phyloP scores from a whole-genome alignment of 2,329 filamentous ascomycete species.

The Alternaria sp. region DNA sequence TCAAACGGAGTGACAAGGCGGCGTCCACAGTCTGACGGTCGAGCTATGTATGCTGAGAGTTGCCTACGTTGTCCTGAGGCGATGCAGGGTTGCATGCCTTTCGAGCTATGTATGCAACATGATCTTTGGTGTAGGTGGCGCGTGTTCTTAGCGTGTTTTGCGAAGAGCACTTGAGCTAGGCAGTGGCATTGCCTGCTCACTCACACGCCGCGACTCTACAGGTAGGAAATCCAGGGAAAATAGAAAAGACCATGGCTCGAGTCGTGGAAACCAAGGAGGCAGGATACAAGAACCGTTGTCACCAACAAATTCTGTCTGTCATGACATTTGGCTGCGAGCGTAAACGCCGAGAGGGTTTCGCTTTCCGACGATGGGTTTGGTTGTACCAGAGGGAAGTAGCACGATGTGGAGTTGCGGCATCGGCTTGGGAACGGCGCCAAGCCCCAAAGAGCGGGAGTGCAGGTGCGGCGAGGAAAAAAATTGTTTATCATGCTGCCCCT shows the following conservation, averaged over 20 bases:
- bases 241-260: no score
- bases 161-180: background rate
- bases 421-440: conserved; percentile 17
- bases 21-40: background rate
- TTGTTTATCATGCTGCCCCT: conserved; percentile 30
- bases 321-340: no score
- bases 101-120: background rate
- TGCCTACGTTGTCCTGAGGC: no score
- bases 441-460: conserved; percentile 14
- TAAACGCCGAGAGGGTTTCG: accelerated
- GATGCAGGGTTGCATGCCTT: no score
- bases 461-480: conserved; percentile 29
- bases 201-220: no score
- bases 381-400: background rate
- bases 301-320: no score
- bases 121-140: no score
- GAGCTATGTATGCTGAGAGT: background rate
- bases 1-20: background rate
- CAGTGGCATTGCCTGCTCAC: no score
- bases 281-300: no score
- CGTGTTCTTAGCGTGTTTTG: background rate
- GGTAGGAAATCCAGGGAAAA: background rate
- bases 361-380: no score
- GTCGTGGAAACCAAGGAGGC: no score
- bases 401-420: conserved; percentile 13